Base-by-base conservation (phyloP, 441 rosid species). In the Breynia disticha region DNA sequence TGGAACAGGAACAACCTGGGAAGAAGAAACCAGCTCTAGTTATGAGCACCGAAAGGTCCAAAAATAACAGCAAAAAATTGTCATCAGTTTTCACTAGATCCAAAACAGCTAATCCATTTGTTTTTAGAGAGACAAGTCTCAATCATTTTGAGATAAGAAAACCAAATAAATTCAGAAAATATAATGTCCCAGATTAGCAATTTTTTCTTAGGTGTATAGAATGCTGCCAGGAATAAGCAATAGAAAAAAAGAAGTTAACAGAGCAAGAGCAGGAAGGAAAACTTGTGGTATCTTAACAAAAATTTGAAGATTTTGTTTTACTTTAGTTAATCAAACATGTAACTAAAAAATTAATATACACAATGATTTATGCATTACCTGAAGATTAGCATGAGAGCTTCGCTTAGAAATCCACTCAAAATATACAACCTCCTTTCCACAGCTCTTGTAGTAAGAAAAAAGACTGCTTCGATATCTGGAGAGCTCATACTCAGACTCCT, bases 361-460 rank as follows among this genome's bases (percentile, higher is more conserved):
- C 9, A 60, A 10, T 13, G 21, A 20, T n/a, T 53, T 47, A 21
- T 44, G 20, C 63, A n/a, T 77, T 71, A 83, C 94, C 94, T 90
- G 98, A 61, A 90, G 80, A 75, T 90, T 90, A 60, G 96, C 96
- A 76, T 90, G 96, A 65, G 86, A 79, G 44, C 78, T 73, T 35
- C 79, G 84, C 72, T 62, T 83, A 18, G 95, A 85, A 58, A 83
- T 76, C 80, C 90, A 77, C 67, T 90, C 95, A 77, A 90, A 90
- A 73, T 80, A 83, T 52, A 90, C 81, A 43, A 80, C 81, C 62
- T 77, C 86, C 56, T 85, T 85, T 54, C 70, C 79, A 55, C 59
- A 81, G 64, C 67, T 83, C 70, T 75, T 78, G 62, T 72, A 76
- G 62, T 81, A 85, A 68, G 74, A 65, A 65, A 68, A 72, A 51